Base-by-base conservation (phyloP, 202 grass and related monocot species). In the Setaria viridis region DNA sequence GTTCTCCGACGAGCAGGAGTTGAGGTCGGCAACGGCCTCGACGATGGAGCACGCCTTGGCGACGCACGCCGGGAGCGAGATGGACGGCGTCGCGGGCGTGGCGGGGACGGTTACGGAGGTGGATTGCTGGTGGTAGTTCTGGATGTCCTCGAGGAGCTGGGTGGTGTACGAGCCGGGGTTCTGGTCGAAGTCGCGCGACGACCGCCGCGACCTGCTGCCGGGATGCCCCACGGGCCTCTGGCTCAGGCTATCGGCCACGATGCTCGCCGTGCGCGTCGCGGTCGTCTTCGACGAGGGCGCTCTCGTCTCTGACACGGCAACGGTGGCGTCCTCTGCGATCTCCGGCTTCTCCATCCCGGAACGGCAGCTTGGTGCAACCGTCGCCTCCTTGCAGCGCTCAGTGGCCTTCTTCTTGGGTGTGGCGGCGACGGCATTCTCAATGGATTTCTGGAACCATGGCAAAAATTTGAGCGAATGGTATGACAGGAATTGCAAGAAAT, bases 101-200 rank as follows among this genome's bases (percentile, higher is more conserved):
- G 76, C 29, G 33, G 72, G 68, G 11, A 72, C 62, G 12, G 48
- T 65, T 1, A 62, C 69, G 35, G 59, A 20, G 77, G 78, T 87
- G 81, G 84, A 80, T 35, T 83, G 85, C 12, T 86, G 85, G 56
- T 97, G 91, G 84, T 98, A 95, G 84, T 55, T 94, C 80, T 94
- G 88, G 87, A 99, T 99, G 88, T 93, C 97, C 79, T 96, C 93
- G n/a, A 96, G 93, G 66, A 96, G 84, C 83, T 94, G 82, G 8
- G 85, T 84, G 33, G 93, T 76, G 86, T 94, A 93, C 45, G 90
- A 91, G 82, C 78, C 87, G 41, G 91, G 57, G 70, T 85, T 85
- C 43, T 93, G 90, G 49, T 99, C 91, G 21, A 99, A 88, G 85
- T 99, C 96, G 11, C 91, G 82, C 29, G 96, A 99, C 4, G 87